Evolutionary conservation across 805 yeast genomes (phyloP).

Genomic region (Wickerhamomyces silvicola): DNA sequence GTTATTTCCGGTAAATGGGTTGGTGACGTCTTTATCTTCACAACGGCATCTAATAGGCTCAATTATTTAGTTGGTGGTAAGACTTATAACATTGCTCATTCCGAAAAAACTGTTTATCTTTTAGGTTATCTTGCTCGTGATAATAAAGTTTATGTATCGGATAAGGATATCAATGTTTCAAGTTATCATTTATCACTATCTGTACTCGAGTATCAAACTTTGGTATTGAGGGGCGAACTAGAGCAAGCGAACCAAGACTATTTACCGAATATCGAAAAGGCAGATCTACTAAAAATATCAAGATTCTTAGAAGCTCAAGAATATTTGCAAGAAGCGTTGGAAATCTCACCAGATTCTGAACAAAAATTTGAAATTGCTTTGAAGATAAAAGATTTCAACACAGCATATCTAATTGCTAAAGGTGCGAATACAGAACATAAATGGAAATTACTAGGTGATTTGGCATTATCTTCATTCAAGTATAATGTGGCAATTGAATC

Average conservation of each 20-base stretch:
- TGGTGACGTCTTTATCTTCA: conserved; percentile 93
- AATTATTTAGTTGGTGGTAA: conserved; percentile 95
- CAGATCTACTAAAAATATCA: conserved; percentile 71
- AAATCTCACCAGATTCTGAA: conserved; percentile 79
- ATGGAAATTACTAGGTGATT: conserved; percentile 91
- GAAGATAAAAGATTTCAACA: conserved; percentile 59
- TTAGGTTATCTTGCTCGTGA: conserved; percentile 89
- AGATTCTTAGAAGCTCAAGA: conserved; percentile 94
- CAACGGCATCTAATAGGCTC: conserved; percentile 79
- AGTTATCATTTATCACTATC: conserved; percentile 78
- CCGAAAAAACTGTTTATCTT: conserved; percentile 78
- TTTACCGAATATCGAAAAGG: conserved; percentile 54
- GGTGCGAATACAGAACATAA: conserved; percentile 54
- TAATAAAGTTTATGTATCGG: conserved; percentile 83
- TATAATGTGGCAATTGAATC: conserved; percentile 74
- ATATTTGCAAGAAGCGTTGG: conserved; percentile 72
- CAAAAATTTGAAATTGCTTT: conserved; percentile 89
- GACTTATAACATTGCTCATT: conserved; percentile 86
- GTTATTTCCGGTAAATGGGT: conserved; percentile 91
- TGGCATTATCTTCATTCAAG: conserved; percentile 73
- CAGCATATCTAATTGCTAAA: conserved; percentile 65
- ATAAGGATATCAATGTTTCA: conserved; percentile 78
- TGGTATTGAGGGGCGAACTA: conserved; percentile 89
- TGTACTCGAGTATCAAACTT: conserved; percentile 92
- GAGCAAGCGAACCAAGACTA: conserved; percentile 65